Evolutionary conservation across 139 green algal genomes (phyloP), one percentile per base, ranked within the genome.

Genomic region (Pseudopediastrum boryanum): DNA sequence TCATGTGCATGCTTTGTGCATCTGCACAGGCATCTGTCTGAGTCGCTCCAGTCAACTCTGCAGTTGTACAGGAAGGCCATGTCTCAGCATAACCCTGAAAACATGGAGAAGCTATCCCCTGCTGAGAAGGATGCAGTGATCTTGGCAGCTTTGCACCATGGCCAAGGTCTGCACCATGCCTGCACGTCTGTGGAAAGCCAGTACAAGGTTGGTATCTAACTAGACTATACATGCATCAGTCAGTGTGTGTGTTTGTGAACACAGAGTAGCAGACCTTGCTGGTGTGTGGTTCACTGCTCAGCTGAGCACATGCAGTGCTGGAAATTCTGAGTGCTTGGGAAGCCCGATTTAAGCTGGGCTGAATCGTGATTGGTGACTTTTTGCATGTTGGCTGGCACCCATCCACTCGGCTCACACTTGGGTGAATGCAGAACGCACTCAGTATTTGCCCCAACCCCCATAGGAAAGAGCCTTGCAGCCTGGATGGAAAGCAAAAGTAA

Each of bases 1-100:
- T 6, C 38, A 25, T 58, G 21, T 25, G 23, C 2, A 43, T 73
- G 25, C 21, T 25, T 21, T 19, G 7, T n/a, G 25, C 31, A 2
- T 69, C 43, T 16, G 19, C 43, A 27, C 61, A 91, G 89, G 77
- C 89, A 94, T 31, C 41, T 89, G 38, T 89, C 63, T 0, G 85
- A 93, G 38, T 72, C 93, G 13, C 38, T 93, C n/a, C 84, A 87
- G 42, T 83, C 88, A 31, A 62, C 82, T n/a, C 44, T 94, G 19
- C 79, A 91, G 79, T 78, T 90, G 36, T 94, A 88, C 50, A 78
- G 90, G 0, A 48, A 83, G 33, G 90, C 89, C 12, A 68, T 81
- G 43, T 82, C 82, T 35, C 77, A 56, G 54, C 83, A 91, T 36
- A 64, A 85, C 31, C 72, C 81, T 0, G 71, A 83, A 52, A 25